A percentile compares a stretch with the other conserved stretches of the same genome.
Conservation (phyloP, 1,284 basidiomycete species). For the Sanghuangporus sanghuang region DNA sequence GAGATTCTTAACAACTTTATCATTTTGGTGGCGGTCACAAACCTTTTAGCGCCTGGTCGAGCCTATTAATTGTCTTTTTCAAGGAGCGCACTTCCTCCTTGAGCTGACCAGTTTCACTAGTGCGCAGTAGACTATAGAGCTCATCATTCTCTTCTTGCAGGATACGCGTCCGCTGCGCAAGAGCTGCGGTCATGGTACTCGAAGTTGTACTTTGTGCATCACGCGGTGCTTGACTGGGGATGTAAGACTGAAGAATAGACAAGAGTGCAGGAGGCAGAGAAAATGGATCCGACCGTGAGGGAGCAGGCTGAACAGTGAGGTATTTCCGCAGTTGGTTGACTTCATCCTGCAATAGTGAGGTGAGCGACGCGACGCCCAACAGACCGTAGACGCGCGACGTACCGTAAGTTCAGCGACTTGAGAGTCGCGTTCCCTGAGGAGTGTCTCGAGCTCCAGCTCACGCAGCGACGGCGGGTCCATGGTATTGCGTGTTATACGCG, state of each 20-base stretch:
- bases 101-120: constrained; percentile 64
- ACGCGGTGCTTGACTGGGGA: constrained; percentile 38
- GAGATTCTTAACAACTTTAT: background rate
- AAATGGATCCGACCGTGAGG: constrained; percentile 52
- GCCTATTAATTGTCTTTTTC: constrained; percentile 54
- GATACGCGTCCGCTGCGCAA: constrained; percentile 62
- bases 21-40: constrained; percentile 20
- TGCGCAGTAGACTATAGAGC: constrained; percentile 63
- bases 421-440: constrained; percentile 63
- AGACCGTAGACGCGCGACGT: constrained; percentile 27
- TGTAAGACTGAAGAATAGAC: constrained; percentile 59
- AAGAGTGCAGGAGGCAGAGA: constrained; percentile 64
- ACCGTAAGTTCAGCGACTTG: constrained; percentile 68
- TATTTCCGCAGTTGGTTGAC: constrained; percentile 59
- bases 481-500: constrained; percentile 3
- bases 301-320: constrained; percentile 50
- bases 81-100: constrained; percentile 75
- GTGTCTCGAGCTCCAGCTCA: constrained; percentile 72
- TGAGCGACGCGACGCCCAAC: background rate
- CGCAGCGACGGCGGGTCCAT: constrained; percentile 69
- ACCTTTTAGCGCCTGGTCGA: constrained; percentile 74
- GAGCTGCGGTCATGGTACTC: constrained; percentile 59
- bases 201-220: constrained; percentile 36
- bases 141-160: constrained; percentile 83
- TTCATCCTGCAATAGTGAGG: constrained; percentile 51